Evolutionary conservation across 1,284 basidiomycete species (phyloP).

Genomic region (Gomphus bonarii): DNA sequence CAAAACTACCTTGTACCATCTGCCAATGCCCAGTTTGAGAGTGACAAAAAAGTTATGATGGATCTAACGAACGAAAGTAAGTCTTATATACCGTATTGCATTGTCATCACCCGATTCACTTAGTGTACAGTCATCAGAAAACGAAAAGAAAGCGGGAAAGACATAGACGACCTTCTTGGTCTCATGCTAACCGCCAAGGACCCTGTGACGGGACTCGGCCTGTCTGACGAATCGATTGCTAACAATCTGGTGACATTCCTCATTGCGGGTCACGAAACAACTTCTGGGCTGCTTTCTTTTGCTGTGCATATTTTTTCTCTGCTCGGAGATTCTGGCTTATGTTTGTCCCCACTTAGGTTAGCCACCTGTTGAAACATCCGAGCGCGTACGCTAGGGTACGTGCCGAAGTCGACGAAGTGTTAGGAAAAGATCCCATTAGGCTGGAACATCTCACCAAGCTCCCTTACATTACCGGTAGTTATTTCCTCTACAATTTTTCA

Average conservation of each 20-base stretch:
- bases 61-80: conserved; percentile 30
- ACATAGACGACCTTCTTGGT: conserved; percentile 35
- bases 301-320: conserved; percentile 5
- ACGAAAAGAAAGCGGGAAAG: conserved; percentile 26
- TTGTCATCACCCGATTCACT: not conserved
- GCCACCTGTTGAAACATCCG: conserved; percentile 37
- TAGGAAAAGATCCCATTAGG: conserved; percentile 28
- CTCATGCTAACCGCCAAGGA: conserved; percentile 39
- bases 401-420: conserved; percentile 34
- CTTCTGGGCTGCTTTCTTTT: conserved; percentile 33
- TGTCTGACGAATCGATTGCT: conserved; percentile 35
- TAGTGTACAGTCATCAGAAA: conserved; percentile 26
- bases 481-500: not conserved
- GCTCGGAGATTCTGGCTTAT: not conserved
- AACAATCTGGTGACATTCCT: conserved; percentile 43
- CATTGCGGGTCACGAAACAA: conserved; percentile 45
- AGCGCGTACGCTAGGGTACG: conserved; percentile 32
- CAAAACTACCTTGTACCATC: conserved; percentile 24
- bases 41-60: conserved; percentile 30
- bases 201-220: conserved; percentile 33
- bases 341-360: conserved; percentile 16
- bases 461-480: conserved; percentile 31
- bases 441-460: conserved; percentile 31
- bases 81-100: conserved; percentile 7
- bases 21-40: conserved; percentile 30